Evolutionary conservation across 345 rosid genomes (phyloP), one percentile per base, ranked within the genome.

Genomic region (Dovyalis caffra): DNA sequence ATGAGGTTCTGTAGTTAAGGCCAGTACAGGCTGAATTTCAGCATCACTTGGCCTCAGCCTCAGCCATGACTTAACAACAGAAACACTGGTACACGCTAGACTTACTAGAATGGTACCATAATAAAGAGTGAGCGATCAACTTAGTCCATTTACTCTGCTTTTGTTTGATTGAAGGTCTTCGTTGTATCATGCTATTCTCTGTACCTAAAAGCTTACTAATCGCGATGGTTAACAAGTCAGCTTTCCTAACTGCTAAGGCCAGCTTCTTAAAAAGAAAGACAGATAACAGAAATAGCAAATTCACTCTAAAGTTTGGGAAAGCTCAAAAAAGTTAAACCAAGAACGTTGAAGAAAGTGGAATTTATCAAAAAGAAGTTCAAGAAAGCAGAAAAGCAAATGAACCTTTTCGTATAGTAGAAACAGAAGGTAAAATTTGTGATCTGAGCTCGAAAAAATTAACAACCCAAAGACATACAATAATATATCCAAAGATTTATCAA

Each of bases 401-500:
- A 28, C 53, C 53, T 71, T 60, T 38, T 29, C 58, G n/a, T 29
- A 37, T 37, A 37, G 26, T n/a, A 16, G 26, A 31, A 40, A 16
- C 3, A 26, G 43, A 72, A 43, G 62, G 68, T 28, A 62, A 43
- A 40, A 62, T 43, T 43, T 26, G 40, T 28, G 68, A 72, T 72
- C 68, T 62, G 23, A 26, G 43, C 58, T 57, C 28, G n/a, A 37
- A 34, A 10, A 28, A 60, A 12, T 16, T 6, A 35, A 31, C 74
- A 37, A 34, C 60, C 8, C 4, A 15, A 38, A 58, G 35, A 43
- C 8, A 32, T 63, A 31, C 32, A 31, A 3, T 9, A 31, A 34
- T 0, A 28, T 29, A 26, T 33, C 40, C 37, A 11, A n/a, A 6
- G 33, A 28, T 2, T 68, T 15, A 25, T 53, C 18, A 68, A 23